phyloP scores from a whole-genome alignment of 257 asterid species.

The Cynanchum wilfordii region DNA sequence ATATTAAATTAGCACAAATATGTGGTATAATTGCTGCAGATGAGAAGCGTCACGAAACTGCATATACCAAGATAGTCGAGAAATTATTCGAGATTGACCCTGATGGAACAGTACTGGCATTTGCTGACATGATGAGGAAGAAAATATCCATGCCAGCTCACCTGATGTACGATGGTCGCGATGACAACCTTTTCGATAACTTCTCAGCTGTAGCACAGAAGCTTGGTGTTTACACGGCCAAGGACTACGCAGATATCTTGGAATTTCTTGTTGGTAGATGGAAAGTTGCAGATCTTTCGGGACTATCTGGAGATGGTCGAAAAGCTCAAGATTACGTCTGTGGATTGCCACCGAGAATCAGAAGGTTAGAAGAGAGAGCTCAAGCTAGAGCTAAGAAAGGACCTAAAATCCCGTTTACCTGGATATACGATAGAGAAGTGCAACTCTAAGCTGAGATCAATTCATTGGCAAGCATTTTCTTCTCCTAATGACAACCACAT shows the following conservation, averaged over 20 bases:
- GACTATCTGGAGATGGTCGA: constrained; percentile 55
- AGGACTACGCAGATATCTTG: constrained; percentile 69
- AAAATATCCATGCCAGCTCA: constrained; percentile 85
- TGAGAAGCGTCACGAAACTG: constrained; percentile 83
- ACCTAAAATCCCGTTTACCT: constrained; percentile 49
- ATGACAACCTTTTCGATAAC: constrained; percentile 54
- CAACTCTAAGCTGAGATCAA: constrained; percentile 31
- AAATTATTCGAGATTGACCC: constrained; percentile 78
- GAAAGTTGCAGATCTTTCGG: constrained; percentile 54
- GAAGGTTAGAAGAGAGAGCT: constrained; percentile 66
- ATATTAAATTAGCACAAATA: constrained; percentile 64
- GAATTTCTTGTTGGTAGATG: constrained; percentile 66
- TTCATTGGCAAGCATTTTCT: constrained; percentile 13
- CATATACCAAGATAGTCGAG: constrained; percentile 74
- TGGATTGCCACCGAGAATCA: constrained; percentile 59
- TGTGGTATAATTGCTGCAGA: constrained; percentile 76
- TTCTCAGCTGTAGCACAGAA: constrained; percentile 73
- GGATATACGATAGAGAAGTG: constrained; percentile 67
- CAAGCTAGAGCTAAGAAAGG: constrained; percentile 50
- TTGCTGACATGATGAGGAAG: constrained; percentile 84
- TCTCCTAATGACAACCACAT: not conserved
- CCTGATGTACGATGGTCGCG: constrained; percentile 78
- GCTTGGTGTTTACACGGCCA: constrained; percentile 64
- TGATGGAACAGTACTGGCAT: constrained; percentile 57
- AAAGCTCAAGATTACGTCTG: constrained; percentile 73